These are phyloP conservation scores for Phialocephala subalpina DNA, from an alignment of 2,329 filamentous ascomycete genomes.

Conservation along the genomic window DNA sequence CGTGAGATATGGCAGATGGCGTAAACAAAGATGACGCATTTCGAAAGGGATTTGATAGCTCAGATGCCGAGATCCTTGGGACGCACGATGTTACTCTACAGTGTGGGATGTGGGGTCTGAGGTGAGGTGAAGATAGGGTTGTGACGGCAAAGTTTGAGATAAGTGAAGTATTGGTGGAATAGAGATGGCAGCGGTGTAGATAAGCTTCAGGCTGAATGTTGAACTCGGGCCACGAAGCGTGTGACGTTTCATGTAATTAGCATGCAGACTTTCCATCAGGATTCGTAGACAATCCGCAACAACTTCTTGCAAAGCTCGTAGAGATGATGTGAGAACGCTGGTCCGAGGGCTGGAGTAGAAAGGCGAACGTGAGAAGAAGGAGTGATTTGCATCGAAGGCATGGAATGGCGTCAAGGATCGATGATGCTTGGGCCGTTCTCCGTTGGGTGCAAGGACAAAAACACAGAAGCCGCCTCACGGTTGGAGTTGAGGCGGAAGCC, in stretches of 20 bases:
- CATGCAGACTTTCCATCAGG: neutral
- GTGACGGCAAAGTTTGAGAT: conserved; percentile 12
- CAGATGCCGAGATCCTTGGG: conserved; percentile 20
- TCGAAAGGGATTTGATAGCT: conserved; percentile 10
- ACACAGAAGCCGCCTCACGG: neutral
- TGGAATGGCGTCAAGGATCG: neutral
- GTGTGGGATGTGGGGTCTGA: conserved; percentile 14
- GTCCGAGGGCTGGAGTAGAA: neutral
- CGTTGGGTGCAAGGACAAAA: neutral
- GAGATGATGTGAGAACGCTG: conserved; percentile 1
- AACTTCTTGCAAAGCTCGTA: neutral
- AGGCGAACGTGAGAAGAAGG: neutral
- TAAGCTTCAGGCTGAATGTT: conserved; percentile 16
- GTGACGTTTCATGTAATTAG: conserved; percentile 14
- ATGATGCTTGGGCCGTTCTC: neutral
- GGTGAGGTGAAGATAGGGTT: conserved; percentile 25
- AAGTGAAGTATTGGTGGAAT: conserved; percentile 12
- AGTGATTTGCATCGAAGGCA: conserved; percentile 1
- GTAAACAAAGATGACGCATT: conserved; percentile 6
- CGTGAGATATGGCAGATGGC: neutral
- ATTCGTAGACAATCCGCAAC: neutral
- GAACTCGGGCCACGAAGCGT: conserved; percentile 1
- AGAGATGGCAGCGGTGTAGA: conserved; percentile 8
- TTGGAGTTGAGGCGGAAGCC: neutral
- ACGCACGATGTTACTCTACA: conserved; percentile 20